A percentile compares a stretch with the other conserved stretches of the same genome.
These are phyloP conservation scores for Microcera coccophila DNA, from an alignment of 2,329 filamentous ascomycete species.

Conservation along the genomic window DNA sequence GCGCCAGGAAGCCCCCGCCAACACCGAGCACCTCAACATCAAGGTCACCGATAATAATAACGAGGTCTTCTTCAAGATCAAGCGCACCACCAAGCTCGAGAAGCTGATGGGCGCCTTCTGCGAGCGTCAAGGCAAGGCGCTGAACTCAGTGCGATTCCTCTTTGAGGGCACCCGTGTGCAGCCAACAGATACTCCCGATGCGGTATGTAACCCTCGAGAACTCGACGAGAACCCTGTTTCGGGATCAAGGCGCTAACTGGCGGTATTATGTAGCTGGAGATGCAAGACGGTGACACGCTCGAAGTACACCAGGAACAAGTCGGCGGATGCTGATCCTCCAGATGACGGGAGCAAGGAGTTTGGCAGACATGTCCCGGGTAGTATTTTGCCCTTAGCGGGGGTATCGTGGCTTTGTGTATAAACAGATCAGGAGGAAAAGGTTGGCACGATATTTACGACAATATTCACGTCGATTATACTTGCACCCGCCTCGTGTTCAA, in stretches of 20 bases:
- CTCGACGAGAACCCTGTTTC: background rate
- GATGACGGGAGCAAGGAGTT: constrained; percentile 3
- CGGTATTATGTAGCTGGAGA: constrained; percentile 67
- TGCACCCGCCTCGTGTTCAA: background rate
- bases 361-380: constrained; percentile 13
- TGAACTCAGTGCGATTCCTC: constrained; percentile 82
- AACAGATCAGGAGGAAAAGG: constrained; percentile 17
- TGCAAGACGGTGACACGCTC: constrained; percentile 91
- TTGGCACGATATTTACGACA: constrained; percentile 25
- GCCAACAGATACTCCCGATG: constrained; percentile 83
- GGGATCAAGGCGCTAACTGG: background rate
- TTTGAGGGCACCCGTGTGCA: constrained; percentile 95
- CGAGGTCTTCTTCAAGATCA: constrained; percentile 99
- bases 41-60: constrained; percentile 99
- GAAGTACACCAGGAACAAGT: constrained; percentile 99
- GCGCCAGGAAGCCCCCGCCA: constrained; percentile 42
- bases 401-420: constrained; percentile 19
- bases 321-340: constrained; percentile 55
- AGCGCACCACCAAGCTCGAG: constrained; percentile 89
- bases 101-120: constrained; percentile 99
- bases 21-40: constrained; percentile 89
- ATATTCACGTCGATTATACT: constrained; percentile 30
- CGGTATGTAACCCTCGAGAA: constrained; percentile 61
- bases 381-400: constrained; percentile 11
- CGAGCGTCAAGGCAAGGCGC: constrained; percentile 87